Evolutionary conservation across 1,139 yeast genomes (phyloP), one percentile per base, ranked within the genome.

Genomic region (Scheffersomyces parashehatae): DNA sequence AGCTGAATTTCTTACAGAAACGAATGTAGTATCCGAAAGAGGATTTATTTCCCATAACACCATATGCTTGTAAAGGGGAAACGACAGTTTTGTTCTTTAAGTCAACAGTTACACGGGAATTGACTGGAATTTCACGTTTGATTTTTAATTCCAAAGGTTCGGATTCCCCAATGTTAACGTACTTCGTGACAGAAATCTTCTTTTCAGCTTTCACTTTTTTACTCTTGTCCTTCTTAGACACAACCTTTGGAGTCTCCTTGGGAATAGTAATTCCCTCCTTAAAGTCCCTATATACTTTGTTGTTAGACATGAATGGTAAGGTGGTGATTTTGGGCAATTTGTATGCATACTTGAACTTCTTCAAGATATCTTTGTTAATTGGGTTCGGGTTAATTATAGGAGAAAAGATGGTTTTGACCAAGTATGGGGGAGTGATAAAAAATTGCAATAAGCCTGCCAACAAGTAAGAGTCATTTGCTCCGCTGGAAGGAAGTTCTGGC

Each of bases 351-450:
- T 77, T 77, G 62, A 88, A 83, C 52, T 83, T 76, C 29, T 50
- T 47, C 38, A 50, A 44, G 14, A 54, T 49, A 41, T 71, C 67
- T 45, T 74, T 73, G 49, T 57, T 60, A 37, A 60, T 56, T 46
- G 53, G 58, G 16, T 55, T 47, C 29, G 60, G 58, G 37, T 39
- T 41, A 28, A 38, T 36, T 12, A 36, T 37, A 6, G 50, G 42
- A 5, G 49, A 44, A 65, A 90, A 87, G 8, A 85, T 74, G 1
- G 83, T 67, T 49, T 83, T 82, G 20, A 85, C 77, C 34, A 90
- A 71, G 58, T 90, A 88, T 39, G 91, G 88, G 1, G 97, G 97
- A 0, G 97, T 90, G 12, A 90, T 81, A 56, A 88, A 88, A 58
- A 72, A 90, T 59, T 89, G 96, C 42, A 90, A 68, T 41, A 90